Evolutionary conservation across 2,329 filamentous ascomycete genomes (phyloP), one percentile per base, ranked within the genome.

Genomic region (Apiospora saccharicola): DNA sequence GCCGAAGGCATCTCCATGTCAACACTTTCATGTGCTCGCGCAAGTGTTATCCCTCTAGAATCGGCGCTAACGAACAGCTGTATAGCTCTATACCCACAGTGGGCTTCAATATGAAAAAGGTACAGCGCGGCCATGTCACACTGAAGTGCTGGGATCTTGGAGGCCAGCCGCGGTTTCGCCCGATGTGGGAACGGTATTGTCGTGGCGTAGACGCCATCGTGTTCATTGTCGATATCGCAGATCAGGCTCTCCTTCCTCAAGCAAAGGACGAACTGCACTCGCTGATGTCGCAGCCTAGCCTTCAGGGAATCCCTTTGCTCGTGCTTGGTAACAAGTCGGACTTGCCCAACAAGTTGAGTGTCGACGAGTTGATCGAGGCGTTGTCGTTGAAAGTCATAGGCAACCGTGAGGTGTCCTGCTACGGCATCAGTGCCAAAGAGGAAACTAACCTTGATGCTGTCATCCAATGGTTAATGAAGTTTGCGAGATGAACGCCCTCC

Each of bases 171-270:
- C 91, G 96, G 76, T 99, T 98, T 86, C 93, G 96, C 80, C 94
- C 94, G 77, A 99, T 99, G 96, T 99, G 96, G 96, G 96, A 99
- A 87, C 90, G 96, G 80, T 99, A 99, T 83, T 98, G 96, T 85
- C 94, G 95, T 75, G 96, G 95, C 70, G 96, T 98, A 77, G 98
- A 97, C 85, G 96, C 96, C 77, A 98, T 99, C 78, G 94, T 99
- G 76, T 99, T 98, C 85, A 98, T 99, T 82, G 95, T 98, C 80
- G 96, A 99, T 82, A 97, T 97, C 76, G 95, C 96, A 77, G 96
- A 99, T 83, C 88, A 89, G 75, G 90, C 90, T 70, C 90, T 94
- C 72, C 88, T 98, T 73, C 92, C 94, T 12, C 90, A 94, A 74
- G 96, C 96, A 70, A 94, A 93, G 79, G 95, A 98, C 77, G 96